A percentile compares a stretch with the other conserved stretches of the same genome.
Conservation (phyloP, 2,329 filamentous ascomycete genomes). For the Colletotrichum sp. region DNA sequence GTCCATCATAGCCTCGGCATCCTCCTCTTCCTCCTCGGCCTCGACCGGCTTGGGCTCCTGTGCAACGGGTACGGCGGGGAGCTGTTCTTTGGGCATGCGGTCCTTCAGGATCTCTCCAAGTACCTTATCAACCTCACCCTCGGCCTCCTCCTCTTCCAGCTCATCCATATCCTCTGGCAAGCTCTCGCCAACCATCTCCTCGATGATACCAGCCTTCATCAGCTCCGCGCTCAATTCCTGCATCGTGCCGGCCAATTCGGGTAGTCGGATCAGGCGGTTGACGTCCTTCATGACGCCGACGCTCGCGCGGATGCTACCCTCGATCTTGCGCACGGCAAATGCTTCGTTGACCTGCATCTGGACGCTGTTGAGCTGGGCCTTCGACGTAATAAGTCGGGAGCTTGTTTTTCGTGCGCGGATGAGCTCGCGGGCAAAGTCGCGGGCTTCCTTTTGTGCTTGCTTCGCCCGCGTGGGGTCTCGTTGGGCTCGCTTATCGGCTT, state of each 20-base stretch:
- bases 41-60: conserved; percentile 57
- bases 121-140: conserved; percentile 89
- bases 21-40: conserved; percentile 71
- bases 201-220: conserved; percentile 94
- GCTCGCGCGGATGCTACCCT: conserved; percentile 84
- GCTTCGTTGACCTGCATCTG: conserved; percentile 98
- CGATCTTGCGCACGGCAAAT: conserved; percentile 93
- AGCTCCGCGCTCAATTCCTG: conserved; percentile 84
- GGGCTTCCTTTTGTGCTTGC: conserved; percentile 82
- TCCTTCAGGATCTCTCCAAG: conserved; percentile 90
- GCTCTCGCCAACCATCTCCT: conserved; percentile 93
- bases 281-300: conserved; percentile 98
- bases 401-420: conserved; percentile 81
- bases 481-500: conserved; percentile 81
- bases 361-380: conserved; percentile 90
- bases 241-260: conserved; percentile 90
- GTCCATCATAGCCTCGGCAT: conserved; percentile 87
- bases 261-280: conserved; percentile 82
- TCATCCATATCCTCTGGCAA: conserved; percentile 77
- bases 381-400: conserved; percentile 79
- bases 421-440: conserved; percentile 87
- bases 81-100: conserved; percentile 67
- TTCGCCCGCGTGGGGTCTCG: conserved; percentile 78
- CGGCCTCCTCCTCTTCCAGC: conserved; percentile 75
- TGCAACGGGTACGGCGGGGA: conserved; percentile 59